Percentiles rank a stretch among this genome's conserved stretches.
Evolutionary conservation across 768 basidiomycete genomes (phyloP).

Genomic region (Heimioporus sp.): DNA sequence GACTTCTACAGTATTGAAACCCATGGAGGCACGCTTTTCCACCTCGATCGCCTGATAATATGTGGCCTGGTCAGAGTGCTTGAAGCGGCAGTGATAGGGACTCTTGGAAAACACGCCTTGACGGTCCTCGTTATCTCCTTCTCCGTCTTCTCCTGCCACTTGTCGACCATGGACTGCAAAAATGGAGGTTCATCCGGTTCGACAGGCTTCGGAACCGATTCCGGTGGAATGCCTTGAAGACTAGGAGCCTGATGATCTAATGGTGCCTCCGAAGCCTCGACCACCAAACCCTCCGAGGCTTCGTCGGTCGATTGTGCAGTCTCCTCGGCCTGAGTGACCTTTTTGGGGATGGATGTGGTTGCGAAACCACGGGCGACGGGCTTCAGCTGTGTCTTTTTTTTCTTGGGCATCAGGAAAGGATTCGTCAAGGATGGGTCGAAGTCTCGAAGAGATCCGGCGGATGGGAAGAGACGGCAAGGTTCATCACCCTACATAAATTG

Average conservation of each 20-base stretch:
- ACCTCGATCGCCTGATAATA: conserved; percentile 61
- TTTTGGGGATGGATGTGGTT: conserved; percentile 83
- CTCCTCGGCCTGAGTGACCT: conserved; percentile 39
- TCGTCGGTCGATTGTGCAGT: conserved; percentile 16
- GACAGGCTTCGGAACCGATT: conserved; percentile 26
- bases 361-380: conserved; percentile 74
- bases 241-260: conserved; percentile 2
- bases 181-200: conserved; percentile 50
- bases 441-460: neutral
- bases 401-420: conserved; percentile 61
- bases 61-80: neutral
- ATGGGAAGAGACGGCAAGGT: neutral
- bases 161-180: conserved; percentile 75
- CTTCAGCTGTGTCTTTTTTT: conserved; percentile 81
- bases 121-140: conserved; percentile 72
- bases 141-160: conserved; percentile 83
- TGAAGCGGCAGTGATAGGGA: neutral
- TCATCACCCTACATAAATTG: neutral
- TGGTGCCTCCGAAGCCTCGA: conserved; percentile 4
- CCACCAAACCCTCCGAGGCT: conserved; percentile 2
- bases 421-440: neutral
- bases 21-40: conserved; percentile 71
- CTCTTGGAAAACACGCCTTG: conserved; percentile 49
- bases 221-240: conserved; percentile 7
- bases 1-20: conserved; percentile 60